Evolutionary conservation across 2,329 filamentous ascomycete genomes (phyloP), one percentile per base, ranked within the genome.

Genomic region (Cercospora sesami): DNA sequence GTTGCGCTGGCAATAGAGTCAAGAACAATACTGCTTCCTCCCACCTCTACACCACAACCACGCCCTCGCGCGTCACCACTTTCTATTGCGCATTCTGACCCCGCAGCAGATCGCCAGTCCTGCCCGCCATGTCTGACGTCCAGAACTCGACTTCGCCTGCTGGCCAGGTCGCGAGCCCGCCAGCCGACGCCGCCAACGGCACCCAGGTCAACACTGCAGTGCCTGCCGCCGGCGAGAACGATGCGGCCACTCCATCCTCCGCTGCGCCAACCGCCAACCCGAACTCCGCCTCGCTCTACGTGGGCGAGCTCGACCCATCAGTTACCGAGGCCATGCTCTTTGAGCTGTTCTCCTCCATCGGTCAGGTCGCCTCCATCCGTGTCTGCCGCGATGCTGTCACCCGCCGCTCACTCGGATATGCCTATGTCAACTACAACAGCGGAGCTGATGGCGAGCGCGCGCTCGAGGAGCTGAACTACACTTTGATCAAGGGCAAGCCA

Each of bases 291-390:
- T 99, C 95, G 68, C 93, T 99, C 81, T 99, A 99, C 82, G 95
- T 99, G 75, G 95, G 95, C 82, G 95, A 99, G 86, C 93, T 99
- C 77, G 95, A 99, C 82, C 89, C 92, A 76, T 95, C 93, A 71
- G 95, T 99, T 81, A 99, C 95, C 73, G 95, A 99, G 88, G 95
- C 95, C 76, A 99, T 99, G 95, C 93, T 99, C 79, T 99, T 98
- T 83, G 95, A 99, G 89, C 92, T 99, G 73, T 99, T 99, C 88
- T 98, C 95, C 69, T 95, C 96, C 83, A 99, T 99, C 80, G 95
- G 95, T 76, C 94, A 96, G 79, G 95, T 99, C 78, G 95, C 95
- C 74, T 99, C 95, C 70, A 99, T 99, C 83, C 95, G 95, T 88
- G 95, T 99, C 81, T 99, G 95, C 89, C 95, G 95, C 84, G 95